Conservation (phyloP, 2,329 filamentous ascomycete species). For the Neonectria neomacrospora region DNA sequence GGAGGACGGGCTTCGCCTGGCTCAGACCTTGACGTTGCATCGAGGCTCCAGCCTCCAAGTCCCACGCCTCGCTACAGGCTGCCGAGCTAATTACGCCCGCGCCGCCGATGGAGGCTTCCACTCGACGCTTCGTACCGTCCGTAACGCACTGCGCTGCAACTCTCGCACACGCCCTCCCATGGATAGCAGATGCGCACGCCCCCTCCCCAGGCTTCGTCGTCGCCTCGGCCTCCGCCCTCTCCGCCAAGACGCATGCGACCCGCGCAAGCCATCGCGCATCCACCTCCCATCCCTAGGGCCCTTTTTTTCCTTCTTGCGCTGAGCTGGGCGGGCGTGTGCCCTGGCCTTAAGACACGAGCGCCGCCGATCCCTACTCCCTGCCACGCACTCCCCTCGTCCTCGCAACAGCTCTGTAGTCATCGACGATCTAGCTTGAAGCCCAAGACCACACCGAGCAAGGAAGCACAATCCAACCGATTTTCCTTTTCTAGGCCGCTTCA, state of each 20-base stretch:
- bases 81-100: slow-evolving; percentile 7
- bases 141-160: not conserved
- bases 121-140: not conserved
- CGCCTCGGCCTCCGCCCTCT: slow-evolving; percentile 24
- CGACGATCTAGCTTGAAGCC: slow-evolving; percentile 16
- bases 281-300: slow-evolving; percentile 8
- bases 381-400: slow-evolving; percentile 21
- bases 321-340: slow-evolving; percentile 10
- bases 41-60: slow-evolving; percentile 10
- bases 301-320: slow-evolving; percentile 19
- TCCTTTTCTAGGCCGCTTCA: slow-evolving; percentile 12
- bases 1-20: slow-evolving; percentile 35
- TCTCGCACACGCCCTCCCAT: slow-evolving; percentile 1
- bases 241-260: slow-evolving; percentile 28
- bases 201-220: slow-evolving; percentile 3
- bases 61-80: too few species aligned
- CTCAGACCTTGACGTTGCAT: slow-evolving; percentile 39
- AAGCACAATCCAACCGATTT: not conserved
- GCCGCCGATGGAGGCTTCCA: slow-evolving; percentile 18
- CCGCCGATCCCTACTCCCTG: slow-evolving; percentile 21
- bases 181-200: not conserved
- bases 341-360: slow-evolving; percentile 25
- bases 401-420: slow-evolving; percentile 13
- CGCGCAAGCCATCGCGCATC: slow-evolving; percentile 13
- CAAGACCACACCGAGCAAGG: slow-evolving; percentile 6